Evolutionary conservation across 1,284 basidiomycete genomes (phyloP).

Genomic region (Ustilago crameri): DNA sequence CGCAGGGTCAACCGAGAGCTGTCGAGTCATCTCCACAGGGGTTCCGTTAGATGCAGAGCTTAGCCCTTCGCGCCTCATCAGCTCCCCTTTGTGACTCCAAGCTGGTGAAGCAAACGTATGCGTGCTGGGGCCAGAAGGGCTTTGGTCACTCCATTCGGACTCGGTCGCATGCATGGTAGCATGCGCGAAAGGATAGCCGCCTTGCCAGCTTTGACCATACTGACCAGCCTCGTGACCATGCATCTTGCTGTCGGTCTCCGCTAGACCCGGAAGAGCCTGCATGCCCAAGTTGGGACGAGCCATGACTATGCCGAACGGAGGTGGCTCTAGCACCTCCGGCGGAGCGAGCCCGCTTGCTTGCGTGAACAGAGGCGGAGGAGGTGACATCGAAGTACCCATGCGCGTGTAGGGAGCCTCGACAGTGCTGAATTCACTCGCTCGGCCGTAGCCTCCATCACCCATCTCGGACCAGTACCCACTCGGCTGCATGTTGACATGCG

Average conservation of each 20-base stretch:
- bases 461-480: constrained; percentile 1
- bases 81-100: constrained; percentile 40
- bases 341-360: not conserved
- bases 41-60: constrained; percentile 8
- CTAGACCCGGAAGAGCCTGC: not conserved
- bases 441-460: constrained; percentile 8
- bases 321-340: constrained; percentile 5
- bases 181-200: constrained; percentile 10
- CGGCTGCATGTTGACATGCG: constrained; percentile 13
- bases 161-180: constrained; percentile 12
- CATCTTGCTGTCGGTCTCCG: constrained; percentile 14
- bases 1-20: constrained; percentile 21
- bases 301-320: constrained; percentile 2
- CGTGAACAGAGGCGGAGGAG: constrained; percentile 23
- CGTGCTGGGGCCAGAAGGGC: constrained; percentile 26
- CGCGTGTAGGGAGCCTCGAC: constrained; percentile 16
- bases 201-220: constrained; percentile 29
- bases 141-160: constrained; percentile 42
- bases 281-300: constrained; percentile 9
- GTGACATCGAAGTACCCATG: constrained; percentile 19
- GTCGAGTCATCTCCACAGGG: constrained; percentile 15
- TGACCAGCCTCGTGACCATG: constrained; percentile 13
- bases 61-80: constrained; percentile 20
- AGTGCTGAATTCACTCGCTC: constrained; percentile 6
- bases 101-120: constrained; percentile 32